Evolutionary conservation across 129 eudicot species (phyloP), one percentile per base, ranked within the genome.

Genomic region (Artemisia argyi): DNA sequence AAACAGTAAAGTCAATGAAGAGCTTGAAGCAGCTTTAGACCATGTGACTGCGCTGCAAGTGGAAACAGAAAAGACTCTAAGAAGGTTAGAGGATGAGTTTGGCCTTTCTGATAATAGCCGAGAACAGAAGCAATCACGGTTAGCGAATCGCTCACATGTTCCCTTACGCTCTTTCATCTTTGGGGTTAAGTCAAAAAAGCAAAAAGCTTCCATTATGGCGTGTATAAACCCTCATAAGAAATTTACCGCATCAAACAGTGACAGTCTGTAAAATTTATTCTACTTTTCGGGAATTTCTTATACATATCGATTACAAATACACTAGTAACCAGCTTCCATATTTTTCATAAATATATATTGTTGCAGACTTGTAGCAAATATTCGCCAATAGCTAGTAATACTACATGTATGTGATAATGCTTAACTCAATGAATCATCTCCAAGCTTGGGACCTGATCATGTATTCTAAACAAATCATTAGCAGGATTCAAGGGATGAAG

Each of bases 151-250:
- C 24, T 11, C 79, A 59, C 66, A 84, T 13, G 77, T 95, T 16
- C 99, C 99, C 2, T 67, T 95, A 11, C 72, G 90, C 10, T 90
- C 99, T 12, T 95, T 95, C 56, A 83, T 95, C 44, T 95, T 95
- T 60, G 99, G 99, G 65, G 79, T 73, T 19, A 88, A 78, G 70
- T 80, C 76, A 46, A 86, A 73, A 63, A 86, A 80, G 86, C 85
- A 83, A 78, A 93, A 74, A 76, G 80, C 82, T 1, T 95, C 97
- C 1, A 78, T 90, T 35, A 86, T 95, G 75, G 79, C 96, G 7
- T 84, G 77, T 65, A 86, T 89, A 86, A 85, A 85, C 63, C 85
- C 79, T 19, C 80, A 68, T 52, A 87, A 73, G 55, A 85, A 76
- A 32, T 60, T 58, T 39, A 73, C 66, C 42, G 61, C 71, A 3